These are phyloP conservation scores for Saturnispora hagleri DNA, from an alignment of 805 yeast genomes.

Conservation along the genomic window DNA sequence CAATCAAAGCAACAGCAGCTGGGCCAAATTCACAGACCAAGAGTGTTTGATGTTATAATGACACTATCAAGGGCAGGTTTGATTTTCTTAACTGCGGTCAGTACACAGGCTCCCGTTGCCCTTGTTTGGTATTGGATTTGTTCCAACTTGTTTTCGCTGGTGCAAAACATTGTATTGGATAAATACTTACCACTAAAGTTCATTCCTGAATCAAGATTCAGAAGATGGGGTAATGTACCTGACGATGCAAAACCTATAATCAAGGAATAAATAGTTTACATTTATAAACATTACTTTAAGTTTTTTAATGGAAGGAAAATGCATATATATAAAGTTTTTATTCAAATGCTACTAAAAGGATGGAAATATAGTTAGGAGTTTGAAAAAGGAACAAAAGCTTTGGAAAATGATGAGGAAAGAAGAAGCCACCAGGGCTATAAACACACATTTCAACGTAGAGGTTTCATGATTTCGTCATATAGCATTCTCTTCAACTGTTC, in stretches of 20 bases:
- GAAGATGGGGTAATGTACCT: conserved; percentile 8
- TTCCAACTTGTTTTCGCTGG: conserved; percentile 66
- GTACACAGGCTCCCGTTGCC: conserved; percentile 82
- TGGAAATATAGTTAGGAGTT: neutral
- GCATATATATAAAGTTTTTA: neutral
- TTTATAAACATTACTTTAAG: neutral
- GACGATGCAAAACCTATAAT: conserved; percentile 3
- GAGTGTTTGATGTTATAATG: conserved; percentile 53
- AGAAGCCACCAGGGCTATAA: neutral
- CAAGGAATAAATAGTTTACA: neutral
- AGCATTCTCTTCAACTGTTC: conserved; percentile 71
- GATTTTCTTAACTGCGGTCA: conserved; percentile 70
- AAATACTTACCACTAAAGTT: conserved; percentile 48
- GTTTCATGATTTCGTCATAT: conserved; percentile 71
- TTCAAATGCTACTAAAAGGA: neutral
- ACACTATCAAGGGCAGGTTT: conserved; percentile 67
- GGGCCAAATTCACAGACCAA: conserved; percentile 32
- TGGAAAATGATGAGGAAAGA: neutral
- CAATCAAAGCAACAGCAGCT: conserved; percentile 22
- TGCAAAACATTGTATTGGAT: conserved; percentile 70
- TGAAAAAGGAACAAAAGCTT: neutral
- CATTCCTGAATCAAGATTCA: conserved; percentile 33
- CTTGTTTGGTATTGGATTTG: conserved; percentile 84
- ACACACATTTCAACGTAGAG: conserved; percentile 17
- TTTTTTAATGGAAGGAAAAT: neutral